Evolutionary conservation across 2,329 filamentous ascomycete species (phyloP).

Genomic region (Pestalotiopsis sp.): DNA sequence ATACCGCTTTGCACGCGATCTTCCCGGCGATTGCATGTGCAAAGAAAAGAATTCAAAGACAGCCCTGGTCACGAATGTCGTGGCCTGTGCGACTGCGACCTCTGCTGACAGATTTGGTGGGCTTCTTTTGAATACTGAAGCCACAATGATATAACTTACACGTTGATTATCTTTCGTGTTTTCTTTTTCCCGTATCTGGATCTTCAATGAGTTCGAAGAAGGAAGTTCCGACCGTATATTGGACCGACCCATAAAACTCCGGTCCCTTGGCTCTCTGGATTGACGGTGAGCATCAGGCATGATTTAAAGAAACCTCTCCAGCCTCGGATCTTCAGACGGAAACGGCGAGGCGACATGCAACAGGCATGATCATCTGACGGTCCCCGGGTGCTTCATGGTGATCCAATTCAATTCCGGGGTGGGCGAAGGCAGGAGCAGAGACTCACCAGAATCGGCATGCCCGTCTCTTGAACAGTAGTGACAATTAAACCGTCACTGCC

Average conservation of each 20-base stretch:
- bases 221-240: not conserved
- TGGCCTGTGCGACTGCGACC: not conserved
- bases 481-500: not conserved
- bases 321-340: slow-evolving; percentile 13
- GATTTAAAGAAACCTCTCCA: slow-evolving; percentile 5
- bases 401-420: not conserved
- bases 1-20: not conserved
- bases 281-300: not conserved
- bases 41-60: not conserved
- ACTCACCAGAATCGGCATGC: not conserved
- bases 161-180: not conserved
- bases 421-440: not conserved
- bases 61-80: not conserved
- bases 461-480: not conserved
- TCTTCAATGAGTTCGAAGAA: not conserved
- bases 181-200: not conserved
- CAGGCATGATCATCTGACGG: not conserved
- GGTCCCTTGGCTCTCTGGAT: not conserved
- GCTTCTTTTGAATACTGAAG: not conserved
- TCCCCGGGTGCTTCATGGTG: slow-evolving; percentile 4
- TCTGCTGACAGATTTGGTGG: not conserved
- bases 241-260: not conserved
- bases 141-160: not conserved
- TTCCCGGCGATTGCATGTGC: not conserved
- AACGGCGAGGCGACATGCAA: not conserved